These are phyloP conservation scores for Hygrophorus pudorinus DNA, from an alignment of 768 basidiomycete species.

Conservation along the genomic window DNA sequence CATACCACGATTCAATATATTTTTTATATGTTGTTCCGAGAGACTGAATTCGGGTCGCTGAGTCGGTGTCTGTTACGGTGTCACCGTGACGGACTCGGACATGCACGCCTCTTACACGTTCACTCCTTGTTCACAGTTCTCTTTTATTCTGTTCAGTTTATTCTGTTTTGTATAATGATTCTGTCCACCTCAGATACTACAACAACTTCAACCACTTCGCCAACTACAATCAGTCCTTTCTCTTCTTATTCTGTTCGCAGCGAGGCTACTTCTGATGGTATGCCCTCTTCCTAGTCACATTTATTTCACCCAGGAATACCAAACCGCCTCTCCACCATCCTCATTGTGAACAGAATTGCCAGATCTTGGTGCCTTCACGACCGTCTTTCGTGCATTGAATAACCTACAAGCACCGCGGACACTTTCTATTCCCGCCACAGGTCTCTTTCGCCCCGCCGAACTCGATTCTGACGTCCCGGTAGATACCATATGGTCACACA, in stretches of 20 bases:
- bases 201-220: constrained; percentile 3
- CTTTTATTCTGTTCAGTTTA: not conserved
- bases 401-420: constrained; percentile 4
- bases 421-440: not conserved
- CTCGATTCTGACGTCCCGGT: not conserved
- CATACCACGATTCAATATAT: too few relatives aligned
- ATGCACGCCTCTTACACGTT: constrained; percentile 6
- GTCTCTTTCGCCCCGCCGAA: not conserved
- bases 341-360: constrained; percentile 3
- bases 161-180: constrained; percentile 3
- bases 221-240: constrained; percentile 11
- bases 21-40: too few relatives aligned
- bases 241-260: constrained; percentile 8
- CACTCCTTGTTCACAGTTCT: not conserved
- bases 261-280: constrained; percentile 9
- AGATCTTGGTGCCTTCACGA: constrained; percentile 8
- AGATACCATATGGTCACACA: constrained; percentile 5
- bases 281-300: not conserved
- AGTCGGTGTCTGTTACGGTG: too few relatives aligned
- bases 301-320: not conserved
- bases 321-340: not conserved
- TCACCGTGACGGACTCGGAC: too few relatives aligned
- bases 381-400: constrained; percentile 4
- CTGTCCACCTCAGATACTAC: constrained; percentile 5
- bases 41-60: too few relatives aligned